Percentiles rank a stretch among this genome's conserved stretches.
Conservation (phyloP, 83 land plant species). For the Diphasiastrum complanatum region DNA sequence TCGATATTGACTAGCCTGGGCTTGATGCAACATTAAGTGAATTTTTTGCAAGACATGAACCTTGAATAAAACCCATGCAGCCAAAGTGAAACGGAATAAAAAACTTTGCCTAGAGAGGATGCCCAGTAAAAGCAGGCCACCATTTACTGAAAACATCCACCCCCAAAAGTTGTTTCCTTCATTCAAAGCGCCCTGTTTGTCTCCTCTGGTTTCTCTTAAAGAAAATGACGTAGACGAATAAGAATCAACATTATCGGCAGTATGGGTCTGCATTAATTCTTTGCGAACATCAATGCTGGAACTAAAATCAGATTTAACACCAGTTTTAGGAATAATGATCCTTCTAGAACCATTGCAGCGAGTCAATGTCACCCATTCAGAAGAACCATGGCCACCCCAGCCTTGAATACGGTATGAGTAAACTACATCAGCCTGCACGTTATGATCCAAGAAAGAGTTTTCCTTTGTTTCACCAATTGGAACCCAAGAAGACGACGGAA, state of each 20-base stretch:
- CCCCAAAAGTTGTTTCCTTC: no score
- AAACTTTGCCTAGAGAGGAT: constrained; percentile 26
- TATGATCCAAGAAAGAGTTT: constrained; percentile 19
- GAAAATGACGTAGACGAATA: neutral
- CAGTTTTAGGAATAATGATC: neutral
- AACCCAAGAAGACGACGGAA: constrained; percentile 28
- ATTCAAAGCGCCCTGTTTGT: no score
- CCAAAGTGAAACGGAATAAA: constrained; percentile 20
- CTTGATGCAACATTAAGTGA: constrained; percentile 4
- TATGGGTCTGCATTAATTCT: neutral
- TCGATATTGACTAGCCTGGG: constrained; percentile 14
- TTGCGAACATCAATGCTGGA: neutral
- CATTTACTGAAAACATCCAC: constrained; percentile 10
- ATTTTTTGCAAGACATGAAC: neutral
- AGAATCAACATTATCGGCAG: neutral
- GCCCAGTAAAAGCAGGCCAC: constrained; percentile 17
- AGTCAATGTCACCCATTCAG: constrained; percentile 23
- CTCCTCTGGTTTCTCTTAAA: no score
- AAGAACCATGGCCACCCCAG: constrained; percentile 44
- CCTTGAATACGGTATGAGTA: constrained; percentile 31
- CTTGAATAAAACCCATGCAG: constrained; percentile 23
- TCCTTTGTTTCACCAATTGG: constrained; percentile 32
- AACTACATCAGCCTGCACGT: constrained; percentile 1
- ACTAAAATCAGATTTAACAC: neutral
- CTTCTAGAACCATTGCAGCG: constrained; percentile 13